phyloP scores from a whole-genome alignment of 306 rosid genomes.

The Aeschynomene evenia region DNA sequence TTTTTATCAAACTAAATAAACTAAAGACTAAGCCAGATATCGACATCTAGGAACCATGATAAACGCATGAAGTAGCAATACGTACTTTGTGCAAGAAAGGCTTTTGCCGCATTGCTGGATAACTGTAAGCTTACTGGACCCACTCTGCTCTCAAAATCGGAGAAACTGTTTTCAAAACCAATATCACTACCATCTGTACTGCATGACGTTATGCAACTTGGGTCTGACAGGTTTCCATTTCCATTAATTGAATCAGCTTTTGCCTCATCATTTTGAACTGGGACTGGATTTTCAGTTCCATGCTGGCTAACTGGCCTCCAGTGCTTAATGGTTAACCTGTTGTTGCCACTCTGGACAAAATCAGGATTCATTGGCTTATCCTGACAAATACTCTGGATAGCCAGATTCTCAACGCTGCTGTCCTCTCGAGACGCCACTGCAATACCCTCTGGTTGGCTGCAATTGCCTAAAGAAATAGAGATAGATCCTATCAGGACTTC shows the following conservation, averaged over 20 bases:
- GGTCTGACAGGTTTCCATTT: slow-evolving; percentile 29
- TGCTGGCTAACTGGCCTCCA: slow-evolving; percentile 61
- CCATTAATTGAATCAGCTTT: slow-evolving; percentile 40
- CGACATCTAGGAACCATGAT: not conserved
- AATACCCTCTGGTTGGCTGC: slow-evolving; percentile 43
- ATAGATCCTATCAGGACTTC: slow-evolving; percentile 86
- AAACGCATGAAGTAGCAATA: not conserved
- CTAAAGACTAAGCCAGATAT: not conserved
- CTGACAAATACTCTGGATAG: slow-evolving; percentile 39
- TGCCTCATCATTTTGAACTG: slow-evolving; percentile 41
- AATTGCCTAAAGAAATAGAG: slow-evolving; percentile 54
- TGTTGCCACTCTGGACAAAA: slow-evolving; percentile 36
- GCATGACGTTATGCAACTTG: slow-evolving; percentile 30
- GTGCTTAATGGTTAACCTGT: slow-evolving; percentile 41
- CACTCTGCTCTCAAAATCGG: slow-evolving; percentile 22
- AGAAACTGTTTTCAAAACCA: slow-evolving; percentile 23
- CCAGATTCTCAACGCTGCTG: slow-evolving; percentile 38
- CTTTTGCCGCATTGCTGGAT: slow-evolving; percentile 45
- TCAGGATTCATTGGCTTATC: slow-evolving; percentile 52
- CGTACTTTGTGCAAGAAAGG: slow-evolving; percentile 73
- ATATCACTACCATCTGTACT: slow-evolving; percentile 31
- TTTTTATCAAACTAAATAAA: slow-evolving; percentile 4
- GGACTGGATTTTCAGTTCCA: slow-evolving; percentile 38
- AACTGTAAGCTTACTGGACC: slow-evolving; percentile 32
- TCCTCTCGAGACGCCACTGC: slow-evolving; percentile 39